Percentiles rank a stretch among this genome's conserved stretches.
These are phyloP conservation scores for Closterium sp. DNA, from an alignment of 139 green algal genomes.

Conservation along the genomic window DNA sequence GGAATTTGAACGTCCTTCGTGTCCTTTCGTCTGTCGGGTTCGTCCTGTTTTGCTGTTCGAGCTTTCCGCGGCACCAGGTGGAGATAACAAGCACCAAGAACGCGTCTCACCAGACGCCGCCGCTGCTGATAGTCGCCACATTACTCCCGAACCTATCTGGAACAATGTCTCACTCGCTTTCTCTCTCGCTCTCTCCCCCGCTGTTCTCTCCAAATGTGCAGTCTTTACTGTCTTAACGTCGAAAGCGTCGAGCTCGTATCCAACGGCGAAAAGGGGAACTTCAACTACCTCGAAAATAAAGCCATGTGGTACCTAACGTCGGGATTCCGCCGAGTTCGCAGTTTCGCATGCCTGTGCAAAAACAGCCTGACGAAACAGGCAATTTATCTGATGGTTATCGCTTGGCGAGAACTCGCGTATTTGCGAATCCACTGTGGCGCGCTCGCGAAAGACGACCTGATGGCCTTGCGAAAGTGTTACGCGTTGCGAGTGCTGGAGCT, in stretches of 20 bases:
- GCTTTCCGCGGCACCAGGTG: too few relatives aligned
- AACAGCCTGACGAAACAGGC: constrained; percentile 30
- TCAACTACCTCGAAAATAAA: constrained; percentile 33
- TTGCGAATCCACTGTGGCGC: constrained; percentile 27
- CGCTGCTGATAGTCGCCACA: too few relatives aligned
- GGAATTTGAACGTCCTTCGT: too few relatives aligned
- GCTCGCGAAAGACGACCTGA: constrained; percentile 27
- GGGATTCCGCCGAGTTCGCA: constrained; percentile 10
- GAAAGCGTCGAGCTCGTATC: constrained; percentile 23
- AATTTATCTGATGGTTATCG: constrained; percentile 40
- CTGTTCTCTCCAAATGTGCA: not conserved
- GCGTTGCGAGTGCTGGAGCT: constrained; percentile 17
- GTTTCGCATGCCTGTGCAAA: constrained; percentile 23
- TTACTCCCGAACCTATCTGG: not conserved
- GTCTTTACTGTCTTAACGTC: constrained; percentile 23
- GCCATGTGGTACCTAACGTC: constrained; percentile 40
- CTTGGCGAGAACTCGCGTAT: constrained; percentile 25
- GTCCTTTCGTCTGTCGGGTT: not conserved
- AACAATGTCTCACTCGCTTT: not conserved
- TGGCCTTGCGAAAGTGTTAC: constrained; percentile 37
- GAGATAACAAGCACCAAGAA: too few relatives aligned
- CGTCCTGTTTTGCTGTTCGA: not conserved
- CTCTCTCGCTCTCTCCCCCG: not conserved
- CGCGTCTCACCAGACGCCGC: too few relatives aligned
- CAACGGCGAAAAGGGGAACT: constrained; percentile 16